phyloP scores from a whole-genome alignment of 805 yeast species.

The Monosporozyma yasuniensis region DNA sequence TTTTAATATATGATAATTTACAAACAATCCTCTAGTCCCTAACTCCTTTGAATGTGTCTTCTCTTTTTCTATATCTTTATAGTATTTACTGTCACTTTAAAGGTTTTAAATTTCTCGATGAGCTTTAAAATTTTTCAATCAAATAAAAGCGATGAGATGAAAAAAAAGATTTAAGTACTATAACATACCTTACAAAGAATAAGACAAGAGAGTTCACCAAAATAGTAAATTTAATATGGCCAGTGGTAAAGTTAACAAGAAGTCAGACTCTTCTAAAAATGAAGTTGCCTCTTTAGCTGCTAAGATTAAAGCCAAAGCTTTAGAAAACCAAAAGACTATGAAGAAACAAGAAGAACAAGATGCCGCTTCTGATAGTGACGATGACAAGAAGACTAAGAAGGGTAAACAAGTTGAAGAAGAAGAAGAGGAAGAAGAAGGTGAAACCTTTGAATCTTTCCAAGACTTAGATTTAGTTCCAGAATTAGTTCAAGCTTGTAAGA shows the following conservation, averaged over 20 bases:
- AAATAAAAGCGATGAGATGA: conserved; percentile 15
- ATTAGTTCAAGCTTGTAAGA: conserved; percentile 67
- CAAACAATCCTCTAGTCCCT: background rate
- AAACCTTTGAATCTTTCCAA: conserved; percentile 35
- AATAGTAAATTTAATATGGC: background rate
- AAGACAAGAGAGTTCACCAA: background rate
- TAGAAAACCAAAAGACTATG: conserved; percentile 24
- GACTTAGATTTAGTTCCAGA: conserved; percentile 67
- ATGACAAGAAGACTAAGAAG: conserved; percentile 1
- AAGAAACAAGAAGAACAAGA: conserved; percentile 5
- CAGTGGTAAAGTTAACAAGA: conserved; percentile 10
- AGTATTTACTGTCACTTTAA: background rate
- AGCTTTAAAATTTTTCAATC: background rate
- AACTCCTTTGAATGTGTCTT: no score
- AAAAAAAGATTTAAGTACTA: background rate
- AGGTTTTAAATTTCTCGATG: background rate
- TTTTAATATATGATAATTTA: background rate
- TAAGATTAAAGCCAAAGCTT: conserved; percentile 40
- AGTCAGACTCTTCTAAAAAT: conserved; percentile 6
- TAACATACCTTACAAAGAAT: background rate
- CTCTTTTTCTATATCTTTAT: no score
- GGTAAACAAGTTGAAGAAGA: conserved; percentile 2
- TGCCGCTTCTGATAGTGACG: conserved; percentile 5
- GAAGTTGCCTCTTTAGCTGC: conserved; percentile 44
- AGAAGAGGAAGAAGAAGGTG: conserved; percentile 13